A percentile compares a stretch with the other conserved stretches of the same genome.
These are phyloP conservation scores for Pythium folliculosum DNA, from an alignment of 352 stramenopile genomes.

Conservation along the genomic window DNA sequence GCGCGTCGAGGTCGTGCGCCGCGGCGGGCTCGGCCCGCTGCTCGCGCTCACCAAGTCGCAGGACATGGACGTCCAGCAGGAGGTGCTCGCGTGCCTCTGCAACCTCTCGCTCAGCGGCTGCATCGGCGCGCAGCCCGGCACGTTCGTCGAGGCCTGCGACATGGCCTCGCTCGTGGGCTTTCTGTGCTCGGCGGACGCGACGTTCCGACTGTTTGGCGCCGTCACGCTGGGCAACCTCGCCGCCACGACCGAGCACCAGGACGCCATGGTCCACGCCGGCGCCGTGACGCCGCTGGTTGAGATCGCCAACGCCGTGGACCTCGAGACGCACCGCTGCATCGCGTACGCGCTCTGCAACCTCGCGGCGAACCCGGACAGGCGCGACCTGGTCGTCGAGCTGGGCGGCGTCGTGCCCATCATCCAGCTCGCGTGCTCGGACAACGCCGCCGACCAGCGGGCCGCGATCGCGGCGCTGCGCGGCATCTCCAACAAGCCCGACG, in stretches of 20 bases:
- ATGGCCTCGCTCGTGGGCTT: conserved; percentile 93
- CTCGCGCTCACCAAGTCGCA: conserved; percentile 90
- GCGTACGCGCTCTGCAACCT: conserved; percentile 97
- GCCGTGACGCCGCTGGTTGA: conserved; percentile 93
- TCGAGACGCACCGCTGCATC: conserved; percentile 96
- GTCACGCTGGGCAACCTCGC: conserved; percentile 96
- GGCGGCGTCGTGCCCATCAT: conserved; percentile 95
- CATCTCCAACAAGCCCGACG: conserved; percentile 82
- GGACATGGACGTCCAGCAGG: conserved; percentile 94
- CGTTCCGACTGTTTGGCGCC: conserved; percentile 95
- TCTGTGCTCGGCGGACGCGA: conserved; percentile 94
- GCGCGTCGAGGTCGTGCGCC: conserved; percentile 88
- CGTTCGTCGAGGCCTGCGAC: conserved; percentile 90
- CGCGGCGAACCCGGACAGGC: conserved; percentile 79
- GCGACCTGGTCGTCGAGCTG: conserved; percentile 91
- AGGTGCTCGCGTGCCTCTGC: conserved; percentile 96
- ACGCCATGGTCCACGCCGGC: conserved; percentile 80
- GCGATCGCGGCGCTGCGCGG: conserved; percentile 92
- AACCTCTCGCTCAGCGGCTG: conserved; percentile 96
- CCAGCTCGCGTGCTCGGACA: conserved; percentile 91
- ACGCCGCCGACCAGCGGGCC: conserved; percentile 86
- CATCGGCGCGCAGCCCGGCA: conserved; percentile 88
- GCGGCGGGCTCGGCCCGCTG: conserved; percentile 85
- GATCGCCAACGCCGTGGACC: conserved; percentile 89
- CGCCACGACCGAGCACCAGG: conserved; percentile 68